Base-by-base conservation (phyloP, 176 grass and related monocot species). In the Cenchrus americanus region DNA sequence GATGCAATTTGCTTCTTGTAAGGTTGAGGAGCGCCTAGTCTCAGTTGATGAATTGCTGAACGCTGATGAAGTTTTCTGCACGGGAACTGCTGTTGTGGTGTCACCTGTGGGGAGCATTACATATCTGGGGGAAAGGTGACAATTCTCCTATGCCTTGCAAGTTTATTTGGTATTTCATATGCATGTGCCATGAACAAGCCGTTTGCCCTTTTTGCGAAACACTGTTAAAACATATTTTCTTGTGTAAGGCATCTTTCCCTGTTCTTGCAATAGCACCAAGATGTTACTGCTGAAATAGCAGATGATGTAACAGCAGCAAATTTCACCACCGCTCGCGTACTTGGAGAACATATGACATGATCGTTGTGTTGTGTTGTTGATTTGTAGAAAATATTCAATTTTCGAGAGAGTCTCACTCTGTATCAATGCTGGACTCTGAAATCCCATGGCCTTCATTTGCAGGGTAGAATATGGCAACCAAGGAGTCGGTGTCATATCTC, bases 1-100 rank as follows among this genome's bases (percentile, higher is more conserved):
- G 26, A 88, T 23, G 19, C 12, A 75, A 47, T 66, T 69, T 34
- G 44, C 55, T 79, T 80, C 55, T 51, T 73, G 73, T 24, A 86
- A 97, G 92, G 95, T 97, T 60, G 89, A 94, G 83, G 92, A 97
- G 75, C 86, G 84, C 11, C 69, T 80, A 54, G 83, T 97, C 23
- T 85, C 88, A 47, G 88, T 97, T 51, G 95, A 97, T 70, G 92
- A 97, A 61, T 62, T 97, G 67, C 78, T 97, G 71, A 69, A 91
- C 2, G 92, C 95, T 46, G 90, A 97, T 79, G 95, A 97, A 92
- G 92, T 94, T 58, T 97, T 97, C 83, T 94, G 95, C 81, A 92
- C 95, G 8, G 92, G 95, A 65, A 92, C 95, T 69, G 95, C 90
- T 63, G 90, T 97, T 66, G 95, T 97, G 69, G 83, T 97, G 48